Evolutionary conservation across 2,329 filamentous ascomycete genomes (phyloP).

Genomic region (Tolypocladium nubicola): DNA sequence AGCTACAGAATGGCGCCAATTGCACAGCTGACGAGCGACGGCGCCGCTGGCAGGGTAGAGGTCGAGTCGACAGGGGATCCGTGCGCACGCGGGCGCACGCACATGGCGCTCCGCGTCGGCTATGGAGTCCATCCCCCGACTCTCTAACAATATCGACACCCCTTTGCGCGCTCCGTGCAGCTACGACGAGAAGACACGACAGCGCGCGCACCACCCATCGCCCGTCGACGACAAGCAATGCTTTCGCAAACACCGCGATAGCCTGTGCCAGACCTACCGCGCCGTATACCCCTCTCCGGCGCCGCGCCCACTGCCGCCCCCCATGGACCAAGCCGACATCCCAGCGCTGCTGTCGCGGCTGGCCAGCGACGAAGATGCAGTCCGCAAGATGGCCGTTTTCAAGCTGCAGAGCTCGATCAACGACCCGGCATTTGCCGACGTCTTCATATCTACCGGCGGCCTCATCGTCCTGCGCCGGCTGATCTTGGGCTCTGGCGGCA

Average conservation of each 20-base stretch:
- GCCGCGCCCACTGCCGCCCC: constrained; percentile 1
- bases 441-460: constrained; percentile 86
- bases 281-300: constrained; percentile 2
- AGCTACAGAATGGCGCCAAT: background rate
- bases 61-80: background rate
- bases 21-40: background rate
- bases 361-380: constrained; percentile 69
- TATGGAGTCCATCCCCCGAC: background rate
- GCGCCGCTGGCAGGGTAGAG: background rate
- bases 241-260: background rate
- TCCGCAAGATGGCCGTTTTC: constrained; percentile 97
- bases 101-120: background rate
- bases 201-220: background rate
- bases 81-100: background rate
- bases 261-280: background rate
- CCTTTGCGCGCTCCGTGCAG: background rate
- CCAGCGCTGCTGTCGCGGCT: constrained; percentile 54
- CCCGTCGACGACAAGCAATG: background rate
- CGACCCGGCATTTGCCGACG: constrained; percentile 90
- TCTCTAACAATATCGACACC: background rate
- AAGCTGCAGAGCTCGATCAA: constrained; percentile 93
- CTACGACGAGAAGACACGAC: background rate
- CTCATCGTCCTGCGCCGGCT: constrained; percentile 71
- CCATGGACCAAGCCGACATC: constrained; percentile 58
- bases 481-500: constrained; percentile 76